Conservation (phyloP, 2,329 filamentous ascomycete genomes). For the Fusarium gaditjirri region DNA sequence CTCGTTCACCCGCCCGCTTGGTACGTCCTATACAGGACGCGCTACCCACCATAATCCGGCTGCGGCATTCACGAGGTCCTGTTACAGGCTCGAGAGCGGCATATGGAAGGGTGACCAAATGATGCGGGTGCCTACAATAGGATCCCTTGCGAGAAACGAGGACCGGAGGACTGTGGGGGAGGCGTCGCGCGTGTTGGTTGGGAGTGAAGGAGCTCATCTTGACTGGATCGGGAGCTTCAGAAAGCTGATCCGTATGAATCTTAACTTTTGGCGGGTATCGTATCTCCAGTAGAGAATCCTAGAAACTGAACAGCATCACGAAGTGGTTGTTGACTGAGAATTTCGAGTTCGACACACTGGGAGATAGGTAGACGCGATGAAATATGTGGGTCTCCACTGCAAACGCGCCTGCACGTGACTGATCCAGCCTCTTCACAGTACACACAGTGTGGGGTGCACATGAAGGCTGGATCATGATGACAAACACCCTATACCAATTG, state of each 20-base stretch:
- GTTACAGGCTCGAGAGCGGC: slow-evolving; percentile 71
- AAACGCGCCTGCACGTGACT: slow-evolving; percentile 45
- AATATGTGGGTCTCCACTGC: slow-evolving; percentile 7
- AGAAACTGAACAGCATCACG: slow-evolving; percentile 29
- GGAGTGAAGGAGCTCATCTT: slow-evolving; percentile 58
- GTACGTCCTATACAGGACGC: slow-evolving; percentile 49
- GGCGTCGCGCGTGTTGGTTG: slow-evolving; percentile 70
- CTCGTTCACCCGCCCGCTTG: slow-evolving; percentile 66
- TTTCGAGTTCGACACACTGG: neutral
- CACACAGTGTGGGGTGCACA: slow-evolving; percentile 37
- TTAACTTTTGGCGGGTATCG: slow-evolving; percentile 2
- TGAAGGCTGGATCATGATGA: slow-evolving; percentile 34
- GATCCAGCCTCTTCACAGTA: slow-evolving; percentile 13
- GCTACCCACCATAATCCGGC: slow-evolving; percentile 53
- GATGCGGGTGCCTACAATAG: slow-evolving; percentile 56
- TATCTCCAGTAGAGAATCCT: slow-evolving; percentile 34
- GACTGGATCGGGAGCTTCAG: slow-evolving; percentile 28
- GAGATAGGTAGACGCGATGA: slow-evolving; percentile 15
- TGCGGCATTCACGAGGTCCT: slow-evolving; percentile 62
- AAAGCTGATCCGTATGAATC: slow-evolving; percentile 32
- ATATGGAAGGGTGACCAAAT: slow-evolving; percentile 56
- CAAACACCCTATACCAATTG: slow-evolving; percentile 39
- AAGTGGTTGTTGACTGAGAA: slow-evolving; percentile 32
- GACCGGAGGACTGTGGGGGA: slow-evolving; percentile 83
- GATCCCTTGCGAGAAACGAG: slow-evolving; percentile 77